A percentile compares a stretch with the other conserved stretches of the same genome.
These are phyloP conservation scores for Diaporthe amygdali DNA, from an alignment of 2,329 filamentous ascomycete genomes.

Conservation along the genomic window DNA sequence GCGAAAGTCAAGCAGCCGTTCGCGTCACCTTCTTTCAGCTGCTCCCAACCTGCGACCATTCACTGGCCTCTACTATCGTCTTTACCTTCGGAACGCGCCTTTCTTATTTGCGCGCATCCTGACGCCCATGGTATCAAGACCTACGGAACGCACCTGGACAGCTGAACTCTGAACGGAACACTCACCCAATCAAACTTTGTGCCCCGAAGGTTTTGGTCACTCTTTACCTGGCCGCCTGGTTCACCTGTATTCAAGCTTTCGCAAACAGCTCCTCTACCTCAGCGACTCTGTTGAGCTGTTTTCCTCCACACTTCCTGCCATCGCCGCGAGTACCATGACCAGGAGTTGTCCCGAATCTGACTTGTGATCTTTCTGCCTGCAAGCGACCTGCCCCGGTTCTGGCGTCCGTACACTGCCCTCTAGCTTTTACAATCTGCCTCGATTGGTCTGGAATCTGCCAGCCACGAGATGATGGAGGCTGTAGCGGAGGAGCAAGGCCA, in stretches of 20 bases:
- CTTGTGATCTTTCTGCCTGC: neutral
- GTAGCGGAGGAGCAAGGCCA: slow-evolving; percentile 20
- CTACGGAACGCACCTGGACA: neutral
- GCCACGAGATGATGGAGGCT: slow-evolving; percentile 27
- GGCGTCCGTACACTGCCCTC: neutral
- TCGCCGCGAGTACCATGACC: neutral
- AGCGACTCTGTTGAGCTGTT: neutral
- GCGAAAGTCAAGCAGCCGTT: neutral
- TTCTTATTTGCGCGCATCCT: neutral
- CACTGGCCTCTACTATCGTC: neutral
- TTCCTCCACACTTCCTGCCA: neutral
- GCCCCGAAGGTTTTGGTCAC: neutral
- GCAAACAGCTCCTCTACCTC: neutral
- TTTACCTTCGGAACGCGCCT: neutral
- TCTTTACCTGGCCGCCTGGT: neutral
- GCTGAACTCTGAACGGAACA: neutral
- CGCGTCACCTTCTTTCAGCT: neutral
- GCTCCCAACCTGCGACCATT: neutral
- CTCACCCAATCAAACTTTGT: neutral
- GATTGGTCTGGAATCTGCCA: neutral
- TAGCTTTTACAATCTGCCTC: neutral
- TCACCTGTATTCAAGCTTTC: neutral
- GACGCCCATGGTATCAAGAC: neutral
- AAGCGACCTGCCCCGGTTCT: neutral
- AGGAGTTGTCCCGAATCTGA: neutral